phyloP scores from a whole-genome alignment of 2,329 filamentous ascomycete genomes.

The Alternaria sp. region DNA sequence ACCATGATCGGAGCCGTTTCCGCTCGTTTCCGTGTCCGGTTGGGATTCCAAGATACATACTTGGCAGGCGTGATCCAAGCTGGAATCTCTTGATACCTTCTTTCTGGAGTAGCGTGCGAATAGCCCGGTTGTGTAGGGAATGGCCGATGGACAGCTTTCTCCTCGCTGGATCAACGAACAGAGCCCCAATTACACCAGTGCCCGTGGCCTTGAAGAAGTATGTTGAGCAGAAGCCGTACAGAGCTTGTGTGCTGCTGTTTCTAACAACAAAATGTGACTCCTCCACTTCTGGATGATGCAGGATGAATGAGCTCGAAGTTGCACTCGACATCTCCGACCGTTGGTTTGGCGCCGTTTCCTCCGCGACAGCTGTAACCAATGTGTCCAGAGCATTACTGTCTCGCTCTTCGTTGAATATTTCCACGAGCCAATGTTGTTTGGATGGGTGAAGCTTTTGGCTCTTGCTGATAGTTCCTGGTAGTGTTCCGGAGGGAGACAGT shows the following conservation, averaged over 20 bases:
- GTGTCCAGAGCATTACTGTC: conserved; percentile 76
- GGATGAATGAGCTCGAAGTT: conserved; percentile 75
- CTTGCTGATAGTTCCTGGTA: conserved; percentile 78
- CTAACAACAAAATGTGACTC: conserved; percentile 91
- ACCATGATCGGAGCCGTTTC: conserved; percentile 75
- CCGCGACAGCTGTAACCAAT: conserved; percentile 74
- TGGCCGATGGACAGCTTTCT: conserved; percentile 89
- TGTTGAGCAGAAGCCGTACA: conserved; percentile 92
- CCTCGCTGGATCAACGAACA: conserved; percentile 89
- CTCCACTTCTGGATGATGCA: conserved; percentile 72
- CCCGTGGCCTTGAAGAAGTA: conserved; percentile 76
- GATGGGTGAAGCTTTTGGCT: conserved; percentile 87
- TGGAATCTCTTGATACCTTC: conserved; percentile 79
- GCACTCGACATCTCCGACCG: conserved; percentile 73
- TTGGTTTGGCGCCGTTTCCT: conserved; percentile 68
- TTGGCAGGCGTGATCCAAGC: conserved; percentile 79
- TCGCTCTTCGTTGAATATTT: conserved; percentile 80
- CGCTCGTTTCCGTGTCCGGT: conserved; percentile 66
- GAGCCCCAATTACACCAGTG: conserved; percentile 77
- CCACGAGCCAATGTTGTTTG: conserved; percentile 94
- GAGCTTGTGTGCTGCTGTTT: conserved; percentile 87
- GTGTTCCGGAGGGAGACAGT: conserved; percentile 59
- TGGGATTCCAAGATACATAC: conserved; percentile 86
- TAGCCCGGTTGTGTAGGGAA: conserved; percentile 84
- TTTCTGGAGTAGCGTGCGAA: conserved; percentile 74